Base-by-base conservation (phyloP, 768 basidiomycete genomes). In the Lentinula aciculospora region DNA sequence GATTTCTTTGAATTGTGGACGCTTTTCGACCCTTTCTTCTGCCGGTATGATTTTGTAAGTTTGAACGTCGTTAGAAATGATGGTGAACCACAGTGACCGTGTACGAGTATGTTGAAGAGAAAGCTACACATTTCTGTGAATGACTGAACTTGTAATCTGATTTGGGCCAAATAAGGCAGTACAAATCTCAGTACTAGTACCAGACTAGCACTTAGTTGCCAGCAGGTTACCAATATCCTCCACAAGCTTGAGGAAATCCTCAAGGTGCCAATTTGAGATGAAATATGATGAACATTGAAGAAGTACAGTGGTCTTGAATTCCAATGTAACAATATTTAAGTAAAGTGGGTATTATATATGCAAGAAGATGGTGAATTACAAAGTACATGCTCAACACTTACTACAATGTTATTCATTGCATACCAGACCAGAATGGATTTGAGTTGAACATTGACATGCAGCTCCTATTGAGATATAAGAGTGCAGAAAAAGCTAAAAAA, bases 1-100 rank as follows among this genome's bases (percentile, higher is more conserved):
- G 85, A 86, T 86, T 86, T 89, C 78, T 61, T 51, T 71, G 73
- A 78, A 84, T 90, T 75, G 79, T 68, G 69, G 70, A 85, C 78
- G 77, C 83, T 86, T 86, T 72, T 32, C 13, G 25, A 23, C 10
- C 9, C 48, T 50, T 19, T 50, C 21, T 34, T 50, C n/a, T 3
- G 3, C 2, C 32, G 12, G 49, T 19, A 9, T 21, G n/a, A 17
- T 4, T 21, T 17, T 23, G 17, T 3, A 2, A 9, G 13, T n/a
- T 2, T n/a, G 8, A 34, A 4, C 32, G 19, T 21, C 17, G 32
- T 48, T 23, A 10, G 32, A 7, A 21, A 50, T 10, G 3, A 23
- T 12, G 31, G 34, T 31, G 29, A 21, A 23, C 31, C 2, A 21
- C 29, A 21, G 10, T 19, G 32, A 12, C 12, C 28, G n/a, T 21